Evolutionary conservation across 2,329 filamentous ascomycete species (phyloP).

Genomic region (Aureobasidium sp.): DNA sequence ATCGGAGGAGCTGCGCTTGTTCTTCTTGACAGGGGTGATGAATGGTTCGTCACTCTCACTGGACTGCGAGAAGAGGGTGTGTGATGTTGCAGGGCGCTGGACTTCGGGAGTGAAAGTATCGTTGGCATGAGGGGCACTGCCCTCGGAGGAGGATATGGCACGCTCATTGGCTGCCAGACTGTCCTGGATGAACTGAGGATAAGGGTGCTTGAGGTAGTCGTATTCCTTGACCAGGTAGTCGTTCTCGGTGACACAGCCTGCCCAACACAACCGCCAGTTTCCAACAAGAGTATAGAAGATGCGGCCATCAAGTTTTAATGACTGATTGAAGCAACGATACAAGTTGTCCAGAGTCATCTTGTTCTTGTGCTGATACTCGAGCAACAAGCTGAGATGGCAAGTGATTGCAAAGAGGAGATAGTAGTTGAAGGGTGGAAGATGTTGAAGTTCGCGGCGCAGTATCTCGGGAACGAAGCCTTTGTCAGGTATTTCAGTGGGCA

Average conservation of each 20-base stretch:
- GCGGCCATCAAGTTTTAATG: constrained; percentile 90
- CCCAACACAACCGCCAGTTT: constrained; percentile 96
- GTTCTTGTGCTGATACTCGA: constrained; percentile 89
- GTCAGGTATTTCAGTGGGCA: constrained; percentile 69
- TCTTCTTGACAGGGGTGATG: constrained; percentile 7
- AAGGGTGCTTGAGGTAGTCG: constrained; percentile 20
- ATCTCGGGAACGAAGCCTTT: constrained; percentile 68
- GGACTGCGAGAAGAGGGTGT: constrained; percentile 12
- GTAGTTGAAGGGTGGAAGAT: constrained; percentile 93
- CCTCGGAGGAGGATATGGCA: constrained; percentile 57
- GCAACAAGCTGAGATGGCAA: constrained; percentile 83
- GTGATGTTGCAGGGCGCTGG: constrained; percentile 13
- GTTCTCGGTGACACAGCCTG: constrained; percentile 86
- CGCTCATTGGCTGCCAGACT: constrained; percentile 33
- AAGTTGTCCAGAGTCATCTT: constrained; percentile 97
- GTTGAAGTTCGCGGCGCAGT: constrained; percentile 84
- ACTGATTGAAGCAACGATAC: constrained; percentile 94
- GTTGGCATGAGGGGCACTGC: constrained; percentile 43
- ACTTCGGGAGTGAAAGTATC: constrained; percentile 14
- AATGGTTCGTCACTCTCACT: constrained; percentile 11
- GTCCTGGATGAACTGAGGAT: constrained; percentile 21
- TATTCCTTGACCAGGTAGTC: constrained; percentile 66
- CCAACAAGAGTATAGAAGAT: constrained; percentile 93
- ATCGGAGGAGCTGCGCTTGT: constrained; percentile 8
- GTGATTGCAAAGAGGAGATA: constrained; percentile 96